These are phyloP conservation scores for Apiosordaria backusii DNA, from an alignment of 495 filamentous ascomycete genomes.

Conservation along the genomic window DNA sequence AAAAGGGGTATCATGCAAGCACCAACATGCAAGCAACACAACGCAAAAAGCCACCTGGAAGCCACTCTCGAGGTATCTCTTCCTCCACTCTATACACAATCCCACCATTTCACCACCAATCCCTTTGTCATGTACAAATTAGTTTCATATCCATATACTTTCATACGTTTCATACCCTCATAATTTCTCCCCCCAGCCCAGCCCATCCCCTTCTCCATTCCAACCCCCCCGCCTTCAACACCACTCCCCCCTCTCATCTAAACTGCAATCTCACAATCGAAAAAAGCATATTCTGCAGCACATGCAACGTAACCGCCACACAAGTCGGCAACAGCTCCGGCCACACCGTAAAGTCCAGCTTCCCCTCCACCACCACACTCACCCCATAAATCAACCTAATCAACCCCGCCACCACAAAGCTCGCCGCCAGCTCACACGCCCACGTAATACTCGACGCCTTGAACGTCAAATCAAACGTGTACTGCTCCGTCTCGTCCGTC, in stretches of 20 bases:
- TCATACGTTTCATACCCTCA: no score
- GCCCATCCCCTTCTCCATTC: no score
- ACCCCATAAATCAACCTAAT: conserved; percentile 52
- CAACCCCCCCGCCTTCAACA: background rate
- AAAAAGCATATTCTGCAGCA: conserved; percentile 65
- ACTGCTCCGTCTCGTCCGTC: conserved; percentile 39
- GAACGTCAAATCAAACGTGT: conserved; percentile 57
- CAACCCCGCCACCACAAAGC: conserved; percentile 53
- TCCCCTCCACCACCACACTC: conserved; percentile 56
- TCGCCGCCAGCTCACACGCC: conserved; percentile 57
- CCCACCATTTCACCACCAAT: background rate
- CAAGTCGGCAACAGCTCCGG: conserved; percentile 60
- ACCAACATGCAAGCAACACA: background rate
- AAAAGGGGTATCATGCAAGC: background rate
- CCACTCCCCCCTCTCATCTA: conserved; percentile 30
- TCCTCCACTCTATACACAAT: background rate
- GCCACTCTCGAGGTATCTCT: background rate
- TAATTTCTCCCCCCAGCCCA: no score
- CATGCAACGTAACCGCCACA: conserved; percentile 59
- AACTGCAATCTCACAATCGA: conserved; percentile 60
- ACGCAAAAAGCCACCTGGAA: background rate
- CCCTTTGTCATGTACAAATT: background rate
- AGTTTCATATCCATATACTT: background rate
- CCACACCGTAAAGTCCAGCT: conserved; percentile 56
- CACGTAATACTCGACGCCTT: conserved; percentile 57